Conservation (phyloP, 2,329 filamentous ascomycete species). For the Trichophyton schoenleinii region DNA sequence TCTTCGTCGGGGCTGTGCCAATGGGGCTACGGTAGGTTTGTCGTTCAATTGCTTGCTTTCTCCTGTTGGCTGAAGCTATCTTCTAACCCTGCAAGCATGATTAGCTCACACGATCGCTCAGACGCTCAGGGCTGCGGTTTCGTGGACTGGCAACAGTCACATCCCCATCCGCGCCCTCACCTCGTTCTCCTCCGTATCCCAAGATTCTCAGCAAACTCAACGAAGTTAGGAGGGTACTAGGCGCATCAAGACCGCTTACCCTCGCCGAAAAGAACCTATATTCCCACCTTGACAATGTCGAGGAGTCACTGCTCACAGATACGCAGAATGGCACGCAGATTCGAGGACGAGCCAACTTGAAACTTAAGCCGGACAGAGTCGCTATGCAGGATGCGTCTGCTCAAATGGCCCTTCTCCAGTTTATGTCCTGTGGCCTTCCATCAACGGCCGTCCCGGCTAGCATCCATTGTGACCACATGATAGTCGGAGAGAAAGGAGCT, state of each 20-base stretch:
- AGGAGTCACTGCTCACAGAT: constrained; percentile 71
- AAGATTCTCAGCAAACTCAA: constrained; percentile 66
- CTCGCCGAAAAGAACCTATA: constrained; percentile 98
- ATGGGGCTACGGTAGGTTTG: neutral
- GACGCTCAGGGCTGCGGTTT: constrained; percentile 1
- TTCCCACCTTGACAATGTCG: constrained; percentile 78
- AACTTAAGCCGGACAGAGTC: constrained; percentile 92
- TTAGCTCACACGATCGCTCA: constrained; percentile 9
- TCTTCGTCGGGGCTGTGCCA: neutral
- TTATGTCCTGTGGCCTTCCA: constrained; percentile 90
- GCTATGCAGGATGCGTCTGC: constrained; percentile 99
- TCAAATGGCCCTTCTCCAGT: constrained; percentile 95
- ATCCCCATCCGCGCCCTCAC: constrained; percentile 1
- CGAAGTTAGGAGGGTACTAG: constrained; percentile 62
- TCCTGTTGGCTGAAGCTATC: neutral
- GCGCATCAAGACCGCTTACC: constrained; percentile 53
- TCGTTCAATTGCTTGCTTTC: neutral
- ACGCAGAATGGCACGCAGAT: constrained; percentile 76
- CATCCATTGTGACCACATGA: constrained; percentile 98
- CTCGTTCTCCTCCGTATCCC: constrained; percentile 64
- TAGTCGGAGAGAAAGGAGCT: constrained; percentile 85
- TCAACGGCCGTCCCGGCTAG: constrained; percentile 87
- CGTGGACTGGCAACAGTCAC: constrained; percentile 13
- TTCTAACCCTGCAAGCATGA: constrained; percentile 5
- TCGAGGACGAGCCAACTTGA: constrained; percentile 79